Base-by-base conservation (phyloP, 805 yeast genomes). In the Starmerella kuoi region DNA sequence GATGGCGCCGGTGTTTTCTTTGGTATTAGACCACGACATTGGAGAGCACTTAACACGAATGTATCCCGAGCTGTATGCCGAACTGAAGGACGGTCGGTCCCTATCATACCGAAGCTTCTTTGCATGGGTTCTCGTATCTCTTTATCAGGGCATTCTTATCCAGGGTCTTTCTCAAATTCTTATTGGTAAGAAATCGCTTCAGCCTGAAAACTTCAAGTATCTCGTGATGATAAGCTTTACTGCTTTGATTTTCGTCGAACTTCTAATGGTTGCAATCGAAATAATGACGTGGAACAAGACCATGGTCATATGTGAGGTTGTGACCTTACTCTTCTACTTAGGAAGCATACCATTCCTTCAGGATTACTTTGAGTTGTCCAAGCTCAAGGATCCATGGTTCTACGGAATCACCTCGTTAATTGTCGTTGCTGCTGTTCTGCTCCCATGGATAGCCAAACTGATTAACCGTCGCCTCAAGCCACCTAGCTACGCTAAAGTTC, bases 401-500 rank as follows among this genome's bases (percentile, higher is more conserved):
- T 64, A 68, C 44, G 85, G 94, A 80, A 87, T 82, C 57, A 61
- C 74, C 5, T 60, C 69, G 2, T 64, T 79, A 7, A 77, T 83
- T 11, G 62, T 87, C 31, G 67, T 74, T 0, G 64, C 83, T 3
- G 79, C 95, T 5, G 66, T 88, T 44, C 61, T 85, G 28, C 98
- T 98, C 0, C 93, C 88, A 1, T 88, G 95, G 95, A 64, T 79
- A 2, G 77, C 78, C 2, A 83, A 83, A 60, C 68, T 81, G 3
- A 64, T 88, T 15, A 76, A 79, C 56, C 71, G 94, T 49, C 76
- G 68, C 47, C 61, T 91, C 43, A 74, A 86, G 52, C 97, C 98
- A 3, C 98, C 98, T 25, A 85, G 84, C 56, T 91, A 91, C 60
- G 96, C 96, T 7, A 91, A 91, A 61, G 97, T 91, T 32, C 97